Base-by-base conservation (phyloP, 495 filamentous ascomycete genomes). In the Staphylotrichum tortipilum region DNA sequence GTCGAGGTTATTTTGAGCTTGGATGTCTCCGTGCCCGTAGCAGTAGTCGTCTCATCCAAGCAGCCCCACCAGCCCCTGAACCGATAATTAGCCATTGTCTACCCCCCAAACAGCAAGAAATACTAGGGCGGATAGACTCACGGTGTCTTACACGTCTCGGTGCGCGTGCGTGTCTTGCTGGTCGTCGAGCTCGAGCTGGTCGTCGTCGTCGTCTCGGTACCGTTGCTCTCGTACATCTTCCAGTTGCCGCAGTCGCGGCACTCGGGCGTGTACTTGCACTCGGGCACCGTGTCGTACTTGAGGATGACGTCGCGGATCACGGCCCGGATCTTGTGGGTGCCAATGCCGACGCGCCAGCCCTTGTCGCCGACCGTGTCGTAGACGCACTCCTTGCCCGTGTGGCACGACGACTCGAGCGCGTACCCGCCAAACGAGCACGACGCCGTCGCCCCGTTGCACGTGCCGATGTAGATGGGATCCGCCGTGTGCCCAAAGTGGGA, bases 401-500 rank as follows among this genome's bases (percentile, higher is more conserved):
- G 92, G 56, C 92, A 98, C 29, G 83, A 77, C 15, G 87, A 84
- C 65, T 98, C 90, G 73, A 98, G 73, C 7, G 94, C 89, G 64
- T 97, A 98, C 6, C 92, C 92, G n/a, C 78, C 90, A 58, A 92
- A 83, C 15, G 89, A 89, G 63, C 92, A 98, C 7, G 78, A 76
- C 11, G 90, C 87, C 22, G 85, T 88, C 14, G 87, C 86, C 29
- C 85, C 86, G 62, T 94, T 95, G 66, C 92, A 98, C 9, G 84
- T 85, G 24, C 92, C 92, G 76, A 96, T 89, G 62, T 83, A 98
- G 6, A 98, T 78, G 0, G 92, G 92, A 67, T 98, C 92, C 7
- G 94, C 92, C 5, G 88, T 97, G 61, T 97, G 88, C 7, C 92
- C 92, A 60, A 96, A 88, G 67, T 98, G 94, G 57, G 80, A 94